Base-by-base conservation (phyloP, 805 yeast genomes). In the Sungouiozyma ichnusensis region DNA sequence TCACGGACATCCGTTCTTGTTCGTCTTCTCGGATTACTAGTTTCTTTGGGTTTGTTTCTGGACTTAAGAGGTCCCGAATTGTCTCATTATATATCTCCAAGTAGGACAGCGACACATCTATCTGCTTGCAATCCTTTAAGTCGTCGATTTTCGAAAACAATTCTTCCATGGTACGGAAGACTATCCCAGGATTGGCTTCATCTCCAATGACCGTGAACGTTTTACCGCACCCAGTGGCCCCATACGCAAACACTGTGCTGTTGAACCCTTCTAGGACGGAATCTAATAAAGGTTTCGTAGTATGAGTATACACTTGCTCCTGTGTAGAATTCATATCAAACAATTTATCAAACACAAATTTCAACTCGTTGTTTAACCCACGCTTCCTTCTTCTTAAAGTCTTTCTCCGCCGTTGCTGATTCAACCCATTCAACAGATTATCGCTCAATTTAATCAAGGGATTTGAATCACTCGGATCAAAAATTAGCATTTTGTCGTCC, bases 221-320 rank as follows among this genome's bases (percentile, higher is more conserved):
- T 57, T 88, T 88, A n/a, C 97, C 97, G 61, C 97, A 88, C 0
- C 97, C 97, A 0, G 97, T 88, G 20, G 97, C 94, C 1, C 97
- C 97, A 58, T 88, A 88, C 0, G 97, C 97, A 66, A 88, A 88
- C 0, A 88, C 85, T 0, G 96, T 86, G 4, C 95, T 81, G 58
- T 90, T 87, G 62, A 68, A 85, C 0, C 97, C 97, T 47, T 84
- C 92, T 35, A 88, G 59, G 0, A 86, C 78, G 33, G 80, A 73
- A 46, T 79, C 85, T 6, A 88, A 66, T 38, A 86, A 65, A 0
- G 94, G 90, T 39, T 70, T 66, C 0, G 94, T 76, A 1, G 95
- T 85, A 24, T 62, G 60, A 19, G 65, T 55, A 55, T 76, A 88
- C 0, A 88, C 85, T 5, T 81, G 80, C 8, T 71, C 67, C 53